Evolutionary conservation across 768 basidiomycete genomes (phyloP), one percentile per base, ranked within the genome.

Genomic region (Suillus subaureus): DNA sequence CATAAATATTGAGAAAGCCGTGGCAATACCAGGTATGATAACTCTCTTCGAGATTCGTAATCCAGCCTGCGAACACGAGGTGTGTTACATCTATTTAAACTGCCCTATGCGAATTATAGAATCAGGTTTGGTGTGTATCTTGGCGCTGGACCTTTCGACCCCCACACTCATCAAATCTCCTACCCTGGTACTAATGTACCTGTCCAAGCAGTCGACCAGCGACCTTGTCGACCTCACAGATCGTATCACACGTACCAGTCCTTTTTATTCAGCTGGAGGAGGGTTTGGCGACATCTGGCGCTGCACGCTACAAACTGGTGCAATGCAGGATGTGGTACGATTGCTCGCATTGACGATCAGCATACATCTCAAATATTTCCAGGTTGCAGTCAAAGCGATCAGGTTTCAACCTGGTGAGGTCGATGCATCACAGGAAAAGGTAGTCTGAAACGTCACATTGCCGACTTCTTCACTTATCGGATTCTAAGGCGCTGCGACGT

Each of bases 401-500:
- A 51, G 61, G 31, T 11, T 60, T 35, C 31, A 33, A 60, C 11
- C 18, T 39, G 49, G 21, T 23, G 61, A 55, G 31, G 55, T 35
- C 56, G 8, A 2, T 40, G 28, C 39, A 47, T n/a, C 35, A n/a
- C 28, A 33, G 2, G 52, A 62, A 23, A 35, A 35, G 55, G 61
- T 62, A 60, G 6, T 61, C 33, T 61, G 6, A 26, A 35, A 35
- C 21, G 13, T 11, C 33, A 39, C 26, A 23, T 23, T n/a, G 61
- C 11, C 6, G 15, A 60, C 16, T 4, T 12, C 33, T 28, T 13
- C 21, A 5, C 45, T 35, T 15, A 51, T 37, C 5, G 16, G 12
- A 26, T 28, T 60, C 9, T 16, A 54, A 72, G 71, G 40, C 60
- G 18, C 67, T 79, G n/a, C 71, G 69, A 26, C 74, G 78, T 31